Evolutionary conservation across 2,329 filamentous ascomycete genomes (phyloP), one percentile per base, ranked within the genome.

Genomic region (Graphilbum sp.): DNA sequence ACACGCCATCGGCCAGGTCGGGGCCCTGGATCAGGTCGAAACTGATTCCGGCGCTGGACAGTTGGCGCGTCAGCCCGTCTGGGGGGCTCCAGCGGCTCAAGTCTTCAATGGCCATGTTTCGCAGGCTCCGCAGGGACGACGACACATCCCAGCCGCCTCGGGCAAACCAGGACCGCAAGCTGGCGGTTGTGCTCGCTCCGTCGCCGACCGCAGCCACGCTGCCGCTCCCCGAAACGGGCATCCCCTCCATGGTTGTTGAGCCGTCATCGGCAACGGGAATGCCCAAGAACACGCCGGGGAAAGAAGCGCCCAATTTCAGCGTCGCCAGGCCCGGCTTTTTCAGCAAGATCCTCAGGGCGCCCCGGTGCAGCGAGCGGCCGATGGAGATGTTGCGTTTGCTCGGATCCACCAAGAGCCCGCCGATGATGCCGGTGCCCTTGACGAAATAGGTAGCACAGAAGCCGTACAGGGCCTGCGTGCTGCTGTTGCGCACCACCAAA

Each of bases 401-500:
- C 0, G 88, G 87, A 47, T 95, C 87, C 29, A 96, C 88, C 44
- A 95, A 80, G n/a, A 96, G 66, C 4, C 83, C 75, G 1, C 81
- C 86, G 36, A 96, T 75, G 16, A 85, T 78, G 15, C 84, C 85
- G 3, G 76, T 76, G 2, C 60, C 60, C 31, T 74, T 74, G 51
- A 81, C 75, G 53, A 74, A 86, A 53, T 93, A 95, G 0, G 86
- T 93, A 0, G 86, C 80, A 50, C 82, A 88, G 56, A 95, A 96
- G 2, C 87, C 87, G 51, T 94, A 95, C 0, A 96, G 61, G 0
- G 83, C 83, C 45, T 85, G 79, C 0, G 87, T 96, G 54, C 82
- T 93, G 59, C 83, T 92, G 54, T 95, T 96, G 17, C 87, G 74
- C 24, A 96, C 87, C 9, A 95, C 86, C 51, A 88, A 93, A 54